Base-by-base conservation (phyloP, 2,329 filamentous ascomycete species). In the Fusarium nanum region DNA sequence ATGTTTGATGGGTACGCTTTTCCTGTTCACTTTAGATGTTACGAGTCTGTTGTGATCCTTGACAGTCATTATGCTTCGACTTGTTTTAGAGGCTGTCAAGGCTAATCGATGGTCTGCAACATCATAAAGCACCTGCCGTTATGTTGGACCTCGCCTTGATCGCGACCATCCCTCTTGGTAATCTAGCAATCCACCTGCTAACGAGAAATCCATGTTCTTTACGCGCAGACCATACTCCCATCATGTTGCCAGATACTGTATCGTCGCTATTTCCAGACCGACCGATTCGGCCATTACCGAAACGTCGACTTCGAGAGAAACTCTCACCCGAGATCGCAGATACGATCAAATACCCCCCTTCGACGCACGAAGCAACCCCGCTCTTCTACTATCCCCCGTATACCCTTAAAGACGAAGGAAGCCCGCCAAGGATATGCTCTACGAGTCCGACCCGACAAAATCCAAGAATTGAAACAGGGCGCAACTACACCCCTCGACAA, bases 211-310 rank as follows among this genome's bases (percentile, higher is more conserved):
- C 50, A 65, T 58, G 52, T 57, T 65, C 56, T 49, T 66, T 46
- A 37, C 32, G 52, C 58, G 60, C 77, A 87, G 84, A 81, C 78
- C 77, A 79, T 79, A 80, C 80, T 75, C 79, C 80, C 76, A 86
- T 79, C 61, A 90, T 91, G 87, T 89, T 88, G 76, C 84, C 89
- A 71, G 93, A 97, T 84, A 91, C 92, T 63, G 86, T 90, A 70
- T 96, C 93, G 64, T 89, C 92, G 64, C 85, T 93, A 76, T 97
- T 93, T 78, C 93, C 93, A 72, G 93, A 97, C 78, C 91, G 96
- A 80, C 92, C 95, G 66, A 99, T 99, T 78, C 91, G 94, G 77
- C 96, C 96, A 60, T 84, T 99, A 65, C 96, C 96, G 45, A 96
- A 93, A 82, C 92, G 94, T 76, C 91, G 93, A 70, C 87, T 99